Evolutionary conservation across 2,329 filamentous ascomycete species (phyloP).

Genomic region (Fusarium abutilonis): DNA sequence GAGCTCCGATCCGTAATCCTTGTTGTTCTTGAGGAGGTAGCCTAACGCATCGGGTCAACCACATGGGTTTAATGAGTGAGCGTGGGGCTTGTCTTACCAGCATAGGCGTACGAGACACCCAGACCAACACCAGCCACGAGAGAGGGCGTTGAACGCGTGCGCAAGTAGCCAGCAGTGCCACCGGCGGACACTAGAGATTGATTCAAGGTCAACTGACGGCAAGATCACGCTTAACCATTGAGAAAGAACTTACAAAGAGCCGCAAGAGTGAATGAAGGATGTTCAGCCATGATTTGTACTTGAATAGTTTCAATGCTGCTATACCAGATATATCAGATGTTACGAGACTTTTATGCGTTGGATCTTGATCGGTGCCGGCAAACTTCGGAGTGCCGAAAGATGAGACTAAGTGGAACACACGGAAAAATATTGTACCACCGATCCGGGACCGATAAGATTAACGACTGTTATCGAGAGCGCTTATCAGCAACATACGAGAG

Average conservation of each 20-base stretch:
- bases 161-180: slow-evolving; percentile 41
- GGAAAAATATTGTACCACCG: neutral
- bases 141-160: slow-evolving; percentile 43
- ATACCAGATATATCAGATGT: neutral
- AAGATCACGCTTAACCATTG: rapidly evolving
- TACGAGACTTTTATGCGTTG: slow-evolving; percentile 2
- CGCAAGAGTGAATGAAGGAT: slow-evolving; percentile 55
- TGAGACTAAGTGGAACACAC: slow-evolving; percentile 5
- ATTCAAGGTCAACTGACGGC: neutral
- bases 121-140: slow-evolving; percentile 43
- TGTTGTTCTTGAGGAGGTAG: slow-evolving; percentile 55
- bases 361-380: neutral
- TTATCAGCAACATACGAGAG: neutral
- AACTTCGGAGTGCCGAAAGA: neutral
- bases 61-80: too few relatives aligned
- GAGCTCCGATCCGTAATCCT: slow-evolving; percentile 55
- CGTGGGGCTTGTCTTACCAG: slow-evolving; percentile 22
- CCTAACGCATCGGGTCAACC: slow-evolving; percentile 39
- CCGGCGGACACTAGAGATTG: slow-evolving; percentile 36
- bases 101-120: slow-evolving; percentile 41
- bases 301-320: neutral
- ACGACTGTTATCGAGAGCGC: neutral
- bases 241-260: slow-evolving; percentile 48
- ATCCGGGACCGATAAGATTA: neutral
- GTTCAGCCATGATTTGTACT: slow-evolving; percentile 50